phyloP scores from a whole-genome alignment of 257 asterid species.

The Linderniella brevidens region DNA sequence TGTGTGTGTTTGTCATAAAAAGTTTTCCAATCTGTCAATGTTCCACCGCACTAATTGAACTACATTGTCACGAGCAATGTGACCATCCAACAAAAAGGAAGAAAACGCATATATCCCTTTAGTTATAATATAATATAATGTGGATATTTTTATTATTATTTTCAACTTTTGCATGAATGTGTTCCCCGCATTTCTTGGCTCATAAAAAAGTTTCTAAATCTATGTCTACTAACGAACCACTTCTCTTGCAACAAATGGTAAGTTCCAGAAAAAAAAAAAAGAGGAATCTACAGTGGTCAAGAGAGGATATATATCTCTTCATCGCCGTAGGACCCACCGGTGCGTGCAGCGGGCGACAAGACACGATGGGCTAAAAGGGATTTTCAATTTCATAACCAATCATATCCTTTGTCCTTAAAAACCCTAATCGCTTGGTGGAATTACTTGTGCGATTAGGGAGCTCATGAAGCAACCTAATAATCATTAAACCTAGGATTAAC shows the following conservation, averaged over 20 bases:
- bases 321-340: slow-evolving; percentile 22
- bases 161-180: slow-evolving; percentile 42
- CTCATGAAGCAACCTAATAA: neutral
- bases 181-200: slow-evolving; percentile 42
- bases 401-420: slow-evolving; percentile 17
- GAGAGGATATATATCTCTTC: too few species aligned
- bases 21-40: slow-evolving; percentile 12
- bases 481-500: slow-evolving; percentile 6
- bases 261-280: slow-evolving; percentile 2
- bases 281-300: too few species aligned
- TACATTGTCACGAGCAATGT: slow-evolving; percentile 20
- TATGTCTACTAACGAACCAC: slow-evolving; percentile 7
- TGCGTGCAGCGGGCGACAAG: slow-evolving; percentile 22
- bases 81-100: slow-evolving; percentile 12
- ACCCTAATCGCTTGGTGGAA: slow-evolving; percentile 12
- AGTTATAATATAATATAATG: too few species aligned
- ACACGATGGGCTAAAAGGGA: slow-evolving; percentile 46
- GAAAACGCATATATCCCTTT: neutral
- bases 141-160: neutral
- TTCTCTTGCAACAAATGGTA: slow-evolving; percentile 11
- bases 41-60: slow-evolving; percentile 25
- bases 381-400: slow-evolving; percentile 23
- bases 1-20: slow-evolving; percentile 3
- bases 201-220: neutral
- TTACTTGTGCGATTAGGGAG: slow-evolving; percentile 23